A percentile compares a stretch with the other conserved stretches of the same genome.
Conservation (phyloP, 192 early-diverging fungal genomes). For the Allomyces macrogynus region DNA sequence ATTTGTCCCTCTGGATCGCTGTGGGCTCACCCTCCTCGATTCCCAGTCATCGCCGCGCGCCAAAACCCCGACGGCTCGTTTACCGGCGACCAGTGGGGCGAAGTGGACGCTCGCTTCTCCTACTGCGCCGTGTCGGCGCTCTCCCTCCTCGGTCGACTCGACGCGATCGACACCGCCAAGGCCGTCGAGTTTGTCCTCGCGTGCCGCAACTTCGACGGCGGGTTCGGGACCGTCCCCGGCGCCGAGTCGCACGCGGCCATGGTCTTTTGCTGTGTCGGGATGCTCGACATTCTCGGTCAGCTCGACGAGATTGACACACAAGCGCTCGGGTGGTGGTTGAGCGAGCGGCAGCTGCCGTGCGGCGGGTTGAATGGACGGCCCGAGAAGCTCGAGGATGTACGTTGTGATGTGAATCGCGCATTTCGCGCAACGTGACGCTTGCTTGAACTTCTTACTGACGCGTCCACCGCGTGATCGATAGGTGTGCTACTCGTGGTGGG, state of each 20-base stretch:
- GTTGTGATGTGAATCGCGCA: not conserved
- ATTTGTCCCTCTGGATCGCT: too few species aligned
- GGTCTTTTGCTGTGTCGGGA: conserved; percentile 82
- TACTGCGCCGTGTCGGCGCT: conserved; percentile 64
- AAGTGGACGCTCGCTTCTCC: conserved; percentile 82
- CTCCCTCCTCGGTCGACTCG: conserved; percentile 50
- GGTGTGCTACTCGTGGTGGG: conserved; percentile 99
- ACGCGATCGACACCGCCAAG: conserved; percentile 39
- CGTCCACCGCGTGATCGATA: conserved; percentile 6
- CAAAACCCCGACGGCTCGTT: conserved; percentile 59
- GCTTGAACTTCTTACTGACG: not conserved
- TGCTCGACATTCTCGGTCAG: conserved; percentile 57
- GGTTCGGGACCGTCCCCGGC: conserved; percentile 72
- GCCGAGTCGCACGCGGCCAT: conserved; percentile 71
- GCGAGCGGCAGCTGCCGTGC: conserved; percentile 72
- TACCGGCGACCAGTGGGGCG: conserved; percentile 77
- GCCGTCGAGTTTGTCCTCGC: conserved; percentile 47
- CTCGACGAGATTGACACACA: conserved; percentile 66
- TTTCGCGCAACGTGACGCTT: not conserved
- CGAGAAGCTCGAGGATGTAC: conserved; percentile 84
- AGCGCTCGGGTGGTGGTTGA: conserved; percentile 75
- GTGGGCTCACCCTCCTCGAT: not conserved
- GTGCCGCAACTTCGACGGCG: conserved; percentile 93
- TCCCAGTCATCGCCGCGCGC: conserved; percentile 35
- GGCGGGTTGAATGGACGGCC: conserved; percentile 93